Conservation (phyloP, 2,329 filamentous ascomycete species). For the Aspergillus sp. region DNA sequence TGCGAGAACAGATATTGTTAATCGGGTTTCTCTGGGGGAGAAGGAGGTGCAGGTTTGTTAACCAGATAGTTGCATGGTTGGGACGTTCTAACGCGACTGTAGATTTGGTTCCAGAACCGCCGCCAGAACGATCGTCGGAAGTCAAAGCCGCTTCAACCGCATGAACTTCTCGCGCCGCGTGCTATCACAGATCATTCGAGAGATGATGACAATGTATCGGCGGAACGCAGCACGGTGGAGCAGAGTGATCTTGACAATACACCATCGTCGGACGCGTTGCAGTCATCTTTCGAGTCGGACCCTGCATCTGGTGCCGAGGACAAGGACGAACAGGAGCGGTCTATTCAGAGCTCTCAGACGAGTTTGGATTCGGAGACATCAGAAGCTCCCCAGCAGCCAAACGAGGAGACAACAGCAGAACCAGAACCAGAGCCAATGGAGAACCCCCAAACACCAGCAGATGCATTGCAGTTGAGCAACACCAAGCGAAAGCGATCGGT, state of each 20-base stretch:
- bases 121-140: constrained; percentile 88
- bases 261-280: constrained; percentile 12
- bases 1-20: constrained; percentile 75
- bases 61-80: constrained; percentile 5
- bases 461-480: constrained; percentile 15
- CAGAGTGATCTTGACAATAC: constrained; percentile 15
- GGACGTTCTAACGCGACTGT: constrained; percentile 19
- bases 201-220: constrained; percentile 23
- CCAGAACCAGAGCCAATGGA: constrained; percentile 9
- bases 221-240: constrained; percentile 25
- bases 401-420: constrained; percentile 13
- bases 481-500: constrained; percentile 30
- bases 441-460: constrained; percentile 7
- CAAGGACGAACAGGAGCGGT: constrained; percentile 22
- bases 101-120: constrained; percentile 98
- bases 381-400: constrained; percentile 14
- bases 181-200: constrained; percentile 20
- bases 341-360: constrained; percentile 23
- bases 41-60: constrained; percentile 86
- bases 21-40: constrained; percentile 79
- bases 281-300: constrained; percentile 20
- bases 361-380: constrained; percentile 22
- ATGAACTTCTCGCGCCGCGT: constrained; percentile 56
- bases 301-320: constrained; percentile 12
- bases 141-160: constrained; percentile 70